Percentiles rank a stretch among this genome's conserved stretches.
Conservation (phyloP, 192 early-diverging fungal genomes). For the Backusella sp. region DNA sequence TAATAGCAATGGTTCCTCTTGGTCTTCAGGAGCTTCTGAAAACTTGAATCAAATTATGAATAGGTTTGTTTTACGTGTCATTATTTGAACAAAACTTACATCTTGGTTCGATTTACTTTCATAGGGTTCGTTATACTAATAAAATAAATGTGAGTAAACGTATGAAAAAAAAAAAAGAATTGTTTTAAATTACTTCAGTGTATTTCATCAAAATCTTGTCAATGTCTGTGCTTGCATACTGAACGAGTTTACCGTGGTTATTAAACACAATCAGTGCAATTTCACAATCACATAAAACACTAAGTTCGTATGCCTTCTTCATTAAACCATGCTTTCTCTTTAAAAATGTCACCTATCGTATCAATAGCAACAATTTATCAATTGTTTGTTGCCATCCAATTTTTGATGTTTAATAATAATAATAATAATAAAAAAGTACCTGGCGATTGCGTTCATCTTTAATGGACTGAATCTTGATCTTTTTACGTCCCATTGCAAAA, state of each 20-base stretch:
- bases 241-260: constrained; percentile 88
- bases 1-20: neutral
- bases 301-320: constrained; percentile 97
- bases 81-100: constrained; percentile 21
- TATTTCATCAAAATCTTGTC: constrained; percentile 93
- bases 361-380: neutral
- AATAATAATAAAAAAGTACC: constrained; percentile 52
- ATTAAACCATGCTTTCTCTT: constrained; percentile 95
- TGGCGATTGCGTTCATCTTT: constrained; percentile 91
- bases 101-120: constrained; percentile 43
- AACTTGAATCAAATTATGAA: constrained; percentile 16
- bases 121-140: constrained; percentile 41
- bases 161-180: neutral
- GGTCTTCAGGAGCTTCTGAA: constrained; percentile 9
- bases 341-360: constrained; percentile 79
- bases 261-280: constrained; percentile 95
- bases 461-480: constrained; percentile 94
- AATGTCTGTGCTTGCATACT: constrained; percentile 93
- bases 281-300: constrained; percentile 93
- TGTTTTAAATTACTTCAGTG: constrained; percentile 60
- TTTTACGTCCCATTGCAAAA: constrained; percentile 86
- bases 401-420: neutral
- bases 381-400: neutral
- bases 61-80: too few relatives aligned
- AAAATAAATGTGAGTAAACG: neutral